Evolutionary conservation across 208 protist genomes (phyloP), one percentile per base, ranked within the genome.

Genomic region (Trypanosomatidae sp.): DNA sequence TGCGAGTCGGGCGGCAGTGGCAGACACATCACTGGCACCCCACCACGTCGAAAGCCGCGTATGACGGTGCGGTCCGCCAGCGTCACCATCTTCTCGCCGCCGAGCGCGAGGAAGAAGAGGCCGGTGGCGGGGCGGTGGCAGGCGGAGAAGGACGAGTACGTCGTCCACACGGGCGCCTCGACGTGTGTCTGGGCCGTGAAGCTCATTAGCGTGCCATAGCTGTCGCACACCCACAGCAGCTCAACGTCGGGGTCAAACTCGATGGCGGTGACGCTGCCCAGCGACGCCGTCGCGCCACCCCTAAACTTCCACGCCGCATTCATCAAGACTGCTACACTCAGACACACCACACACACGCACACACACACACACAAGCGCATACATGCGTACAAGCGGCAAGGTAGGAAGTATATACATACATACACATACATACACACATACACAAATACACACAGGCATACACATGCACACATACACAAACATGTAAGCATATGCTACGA

Each of bases 211-310:
- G 57, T 67, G 33, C 80, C 80, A 48, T 75, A 90, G 50, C 57
- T 68, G 45, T 93, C 84, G 48, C 67, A 71, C 18, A 80, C 58
- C 84, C 84, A 93, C 24, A 93, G 65, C 43, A 93, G 59, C 64
- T 93, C 84, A 23, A 86, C 42, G 28, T 85, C 73, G 6, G 79
- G 79, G 53, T 93, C 84, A 52, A 93, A 93, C 61, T 86, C 72
- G 7, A 93, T 60, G 6, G 84, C 71, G 22, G 67, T 89, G 51
- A 93, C 68, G 27, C 51, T 66, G 16, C 74, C 75, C 7, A 83
- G 49, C 13, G 71, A 78, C 5, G 76, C 73, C 38, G 69, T 65
- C 32, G 62, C 71, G 13, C 61, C 67, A n/a, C 77, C 71, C 22
- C 75, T 56, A 16, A 73, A 68, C 56, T 81, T 72, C 80, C 84